Evolutionary conservation across 2,329 filamentous ascomycete genomes (phyloP), one percentile per base, ranked within the genome.

Genomic region (Sporothrix humicola): DNA sequence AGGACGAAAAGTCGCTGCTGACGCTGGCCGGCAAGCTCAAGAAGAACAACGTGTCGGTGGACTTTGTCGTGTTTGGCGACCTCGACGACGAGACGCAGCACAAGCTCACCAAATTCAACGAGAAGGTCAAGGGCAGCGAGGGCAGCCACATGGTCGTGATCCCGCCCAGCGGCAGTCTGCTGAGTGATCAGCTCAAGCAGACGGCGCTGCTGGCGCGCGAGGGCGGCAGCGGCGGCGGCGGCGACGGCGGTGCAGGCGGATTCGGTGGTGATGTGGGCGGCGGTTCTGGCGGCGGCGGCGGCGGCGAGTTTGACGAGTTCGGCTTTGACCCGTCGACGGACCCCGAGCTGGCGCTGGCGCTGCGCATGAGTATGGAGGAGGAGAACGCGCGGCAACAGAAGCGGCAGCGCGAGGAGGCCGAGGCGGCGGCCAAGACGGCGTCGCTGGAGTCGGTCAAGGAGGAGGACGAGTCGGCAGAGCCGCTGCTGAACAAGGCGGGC

Each of bases 1-100:
- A 99, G 80, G 92, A 93, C 76, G 93, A 98, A 82, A 96, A 96
- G 85, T 90, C 92, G 72, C 89, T 99, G 69, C 89, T 95, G 76
- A 93, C 93, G 80, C 88, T 99, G 44, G 95, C 96, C 61, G 97
- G 96, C 86, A 97, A 96, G 85, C 97, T 98, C 94, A 98, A 98
- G 90, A 99, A 99, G 88, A 92, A 92, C 83, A 95, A 93, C 80
- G 93, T 97, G 75, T 93, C 91, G 75, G 93, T 99, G 80, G 96
- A 99, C 82, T 95, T 99, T 80, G 89, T 99, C 75, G 90, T 95
- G 65, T 99, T 99, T 79, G 96, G 96, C 77, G 95, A 99, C 79
- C 88, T 97, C 71, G 93, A 96, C 77, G 93, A 97, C 77, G 94
- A 92, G 76, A 93, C 92, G 72, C 90, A 93, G 81, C 95, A 96